Evolutionary conservation across 2,329 filamentous ascomycete species (phyloP), one percentile per base, ranked within the genome.

Genomic region (Metarhizium rileyi): DNA sequence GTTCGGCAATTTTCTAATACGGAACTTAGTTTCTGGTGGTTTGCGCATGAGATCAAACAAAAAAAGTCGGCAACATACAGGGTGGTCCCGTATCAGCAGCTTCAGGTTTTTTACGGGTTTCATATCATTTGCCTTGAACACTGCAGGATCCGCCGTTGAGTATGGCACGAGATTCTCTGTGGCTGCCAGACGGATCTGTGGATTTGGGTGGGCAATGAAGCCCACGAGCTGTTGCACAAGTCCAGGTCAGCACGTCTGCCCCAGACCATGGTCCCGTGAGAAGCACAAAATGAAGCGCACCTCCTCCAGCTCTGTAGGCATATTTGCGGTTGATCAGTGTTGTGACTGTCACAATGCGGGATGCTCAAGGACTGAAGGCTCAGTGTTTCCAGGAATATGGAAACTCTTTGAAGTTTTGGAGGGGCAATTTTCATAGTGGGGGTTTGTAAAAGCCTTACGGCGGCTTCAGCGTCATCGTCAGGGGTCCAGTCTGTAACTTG

Each of bases 171-270:
- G 76, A 59, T 94, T 87, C 67, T 95, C 90, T 48, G 84, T 81
- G 45, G 90, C 90, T 57, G 91, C 77, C 65, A 88, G 83, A 59
- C 93, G 83, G 56, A 97, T 89, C 65, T 95, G 87, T 40, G 89
- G 88, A 65, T 94, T 95, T 52, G 87, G 87, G 70, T 95, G 86
- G 67, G 87, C 86, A 52, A 97, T 86, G 69, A 97, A 96, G 65
- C 90, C 89, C 53, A 96, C 89, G 48, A 95, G 81, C 88, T 95
- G 58, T 14, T 2, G 16, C 30, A 20, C 8, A n/a, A 18, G 9
- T 6, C n/a, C 18, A 20, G 5, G 35, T 38, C 16, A 20, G 18
- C 5, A 22, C n/a, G n/a, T n/a, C n/a, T n/a, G n/a, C n/a, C n/a
- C n/a, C n/a, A n/a, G n/a, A n/a, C n/a, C n/a, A n/a, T n/a, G n/a